Conservation (phyloP, 1,284 basidiomycete species). For the Lentinula novae-zelandiae region DNA sequence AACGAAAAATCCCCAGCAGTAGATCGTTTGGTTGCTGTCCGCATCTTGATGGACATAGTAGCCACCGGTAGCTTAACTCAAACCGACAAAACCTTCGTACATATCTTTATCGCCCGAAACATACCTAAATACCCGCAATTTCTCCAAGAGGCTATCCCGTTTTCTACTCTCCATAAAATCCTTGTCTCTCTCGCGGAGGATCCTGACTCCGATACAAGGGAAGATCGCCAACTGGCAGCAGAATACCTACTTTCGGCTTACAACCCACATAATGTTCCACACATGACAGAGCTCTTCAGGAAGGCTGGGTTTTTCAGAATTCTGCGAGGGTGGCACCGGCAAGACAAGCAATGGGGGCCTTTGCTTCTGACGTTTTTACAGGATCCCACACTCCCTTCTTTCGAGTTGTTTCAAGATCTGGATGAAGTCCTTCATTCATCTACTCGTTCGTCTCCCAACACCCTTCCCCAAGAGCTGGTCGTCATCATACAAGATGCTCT, state of each 20-base stretch:
- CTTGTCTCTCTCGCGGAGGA: constrained; percentile 78
- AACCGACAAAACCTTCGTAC: constrained; percentile 76
- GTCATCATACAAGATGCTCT: constrained; percentile 53
- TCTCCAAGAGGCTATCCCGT: constrained; percentile 55
- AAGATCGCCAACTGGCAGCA: constrained; percentile 92
- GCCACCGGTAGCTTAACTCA: constrained; percentile 52
- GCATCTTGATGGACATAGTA: constrained; percentile 82
- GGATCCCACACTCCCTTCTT: constrained; percentile 65
- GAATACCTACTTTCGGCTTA: constrained; percentile 95
- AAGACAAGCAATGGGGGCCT: constrained; percentile 73
- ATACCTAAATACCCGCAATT: constrained; percentile 96
- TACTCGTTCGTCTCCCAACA: constrained; percentile 40
- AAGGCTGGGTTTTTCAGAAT: constrained; percentile 89
- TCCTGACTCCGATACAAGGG: constrained; percentile 69
- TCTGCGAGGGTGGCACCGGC: constrained; percentile 74
- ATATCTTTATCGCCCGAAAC: constrained; percentile 96
- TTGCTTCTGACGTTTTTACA: constrained; percentile 72
- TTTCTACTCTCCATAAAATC: constrained; percentile 69
- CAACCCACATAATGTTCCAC: constrained; percentile 75
- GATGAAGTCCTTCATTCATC: constrained; percentile 58
- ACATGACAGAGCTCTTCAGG: constrained; percentile 71
- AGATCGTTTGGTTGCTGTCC: constrained; percentile 81
- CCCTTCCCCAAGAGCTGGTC: constrained; percentile 49
- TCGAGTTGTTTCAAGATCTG: constrained; percentile 62
- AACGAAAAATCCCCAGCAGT: constrained; percentile 70